Evolutionary conservation across 1,284 basidiomycete species (phyloP).

Genomic region (Coriolopsis trogii): DNA sequence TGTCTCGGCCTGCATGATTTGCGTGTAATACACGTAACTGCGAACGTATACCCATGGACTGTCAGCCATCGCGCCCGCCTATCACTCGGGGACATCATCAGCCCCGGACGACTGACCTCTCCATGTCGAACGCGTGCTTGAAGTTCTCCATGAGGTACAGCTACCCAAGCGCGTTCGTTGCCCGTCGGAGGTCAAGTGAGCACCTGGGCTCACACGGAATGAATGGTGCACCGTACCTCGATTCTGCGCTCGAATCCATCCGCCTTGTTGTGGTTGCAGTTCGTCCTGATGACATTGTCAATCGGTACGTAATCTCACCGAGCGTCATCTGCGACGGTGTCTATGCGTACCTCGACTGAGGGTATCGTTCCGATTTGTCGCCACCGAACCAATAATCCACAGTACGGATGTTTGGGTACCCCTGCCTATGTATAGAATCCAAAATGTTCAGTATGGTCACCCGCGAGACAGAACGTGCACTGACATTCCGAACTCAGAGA

Average conservation of each 20-base stretch:
- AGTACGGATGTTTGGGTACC: constrained; percentile 83
- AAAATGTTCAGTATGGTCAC: constrained; percentile 3
- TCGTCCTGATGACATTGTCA: constrained; percentile 47
- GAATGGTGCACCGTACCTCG: constrained; percentile 50
- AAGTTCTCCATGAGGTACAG: constrained; percentile 91
- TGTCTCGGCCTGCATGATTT: constrained; percentile 69
- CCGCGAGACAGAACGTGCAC: constrained; percentile 28
- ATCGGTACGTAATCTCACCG: constrained; percentile 19
- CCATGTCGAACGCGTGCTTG: constrained; percentile 86
- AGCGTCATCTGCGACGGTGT: not conserved
- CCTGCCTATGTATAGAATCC: constrained; percentile 55
- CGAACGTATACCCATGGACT: not conserved
- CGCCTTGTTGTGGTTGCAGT: constrained; percentile 88
- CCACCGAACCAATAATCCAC: constrained; percentile 82
- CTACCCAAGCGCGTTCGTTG: constrained; percentile 37
- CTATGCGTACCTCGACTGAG: constrained; percentile 76
- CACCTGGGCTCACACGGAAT: constrained; percentile 6
- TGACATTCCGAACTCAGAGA: constrained; percentile 88
- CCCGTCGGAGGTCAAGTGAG: constrained; percentile 8
- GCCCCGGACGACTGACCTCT: constrained; percentile 45
- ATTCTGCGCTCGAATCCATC: constrained; percentile 84
- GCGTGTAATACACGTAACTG: constrained; percentile 66
- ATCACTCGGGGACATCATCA: constrained; percentile 9
- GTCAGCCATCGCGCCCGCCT: constrained; percentile 9
- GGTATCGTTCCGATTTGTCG: constrained; percentile 72